Conservation (phyloP, 352 stramenopile genomes). For the Pilasporangium apinafurcum region DNA sequence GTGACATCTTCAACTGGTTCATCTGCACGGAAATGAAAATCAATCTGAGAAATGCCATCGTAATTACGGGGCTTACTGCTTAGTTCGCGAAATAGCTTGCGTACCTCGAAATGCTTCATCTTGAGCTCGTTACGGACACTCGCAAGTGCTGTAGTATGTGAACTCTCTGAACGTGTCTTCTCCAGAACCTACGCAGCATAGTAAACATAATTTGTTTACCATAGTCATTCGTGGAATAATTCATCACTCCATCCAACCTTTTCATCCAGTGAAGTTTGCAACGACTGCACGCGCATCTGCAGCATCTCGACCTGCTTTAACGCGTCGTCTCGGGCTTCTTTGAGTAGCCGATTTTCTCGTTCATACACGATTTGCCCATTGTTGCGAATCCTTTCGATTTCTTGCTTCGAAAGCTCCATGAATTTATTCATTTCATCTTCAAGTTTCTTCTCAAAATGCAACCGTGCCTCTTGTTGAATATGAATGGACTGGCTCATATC, state of each 20-base stretch:
- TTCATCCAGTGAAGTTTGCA: constrained; percentile 43
- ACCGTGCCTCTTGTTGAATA: constrained; percentile 47
- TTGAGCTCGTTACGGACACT: constrained; percentile 58
- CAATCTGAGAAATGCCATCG: background rate
- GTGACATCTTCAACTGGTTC: constrained; percentile 48
- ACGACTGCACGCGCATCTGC: constrained; percentile 33
- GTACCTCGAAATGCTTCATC: constrained; percentile 75
- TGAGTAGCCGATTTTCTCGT: constrained; percentile 65
- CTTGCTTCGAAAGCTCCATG: constrained; percentile 58
- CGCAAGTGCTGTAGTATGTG: constrained; percentile 40
- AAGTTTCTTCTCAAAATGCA: constrained; percentile 64
- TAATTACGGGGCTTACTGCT: background rate
- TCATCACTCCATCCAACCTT: constrained; percentile 17
- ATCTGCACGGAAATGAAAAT: constrained; percentile 17
- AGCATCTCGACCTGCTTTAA: constrained; percentile 55
- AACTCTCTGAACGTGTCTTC: constrained; percentile 41
- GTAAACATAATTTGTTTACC: background rate
- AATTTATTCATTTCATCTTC: constrained; percentile 61
- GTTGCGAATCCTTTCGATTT: constrained; percentile 66
- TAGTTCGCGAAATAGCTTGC: background rate
- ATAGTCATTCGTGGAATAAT: background rate
- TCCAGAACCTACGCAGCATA: constrained; percentile 32
- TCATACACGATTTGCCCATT: constrained; percentile 61
- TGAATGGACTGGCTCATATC: constrained; percentile 27
- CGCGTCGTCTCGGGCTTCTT: constrained; percentile 51